A percentile compares a stretch with the other conserved stretches of the same genome.
Conservation (phyloP, 192 early-diverging fungal species). For the Glomus cerebriforme region DNA sequence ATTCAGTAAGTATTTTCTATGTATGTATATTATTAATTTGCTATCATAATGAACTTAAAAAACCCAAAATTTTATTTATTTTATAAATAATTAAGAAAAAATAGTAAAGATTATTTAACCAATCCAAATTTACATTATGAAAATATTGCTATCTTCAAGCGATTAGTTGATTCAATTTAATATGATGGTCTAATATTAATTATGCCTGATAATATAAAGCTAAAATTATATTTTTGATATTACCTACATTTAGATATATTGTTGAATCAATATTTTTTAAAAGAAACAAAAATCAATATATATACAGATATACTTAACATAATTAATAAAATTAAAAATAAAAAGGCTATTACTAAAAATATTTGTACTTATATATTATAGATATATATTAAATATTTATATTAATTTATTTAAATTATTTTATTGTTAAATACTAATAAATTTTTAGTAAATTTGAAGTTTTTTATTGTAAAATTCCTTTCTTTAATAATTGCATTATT, state of each 20-base stretch:
- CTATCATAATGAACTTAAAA: no score
- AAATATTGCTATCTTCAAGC: constrained; percentile 38
- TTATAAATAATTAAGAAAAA: background rate
- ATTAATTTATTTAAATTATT: no score
- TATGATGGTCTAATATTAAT: constrained; percentile 40
- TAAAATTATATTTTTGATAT: constrained; percentile 42
- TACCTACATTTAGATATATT: constrained; percentile 66
- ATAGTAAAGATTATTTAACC: constrained; percentile 29
- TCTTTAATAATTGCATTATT: no score
- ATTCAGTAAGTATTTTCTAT: no score
- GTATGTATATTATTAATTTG: no score
- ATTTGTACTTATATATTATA: no score
- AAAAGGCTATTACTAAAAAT: constrained; percentile 38
- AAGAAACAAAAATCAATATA: background rate
- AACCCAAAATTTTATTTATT: background rate
- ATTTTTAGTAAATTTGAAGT: no score
- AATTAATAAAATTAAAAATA: constrained; percentile 48
- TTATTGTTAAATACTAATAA: no score
- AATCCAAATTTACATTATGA: constrained; percentile 34
- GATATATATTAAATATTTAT: no score
- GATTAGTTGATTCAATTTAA: constrained; percentile 27
- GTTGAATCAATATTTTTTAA: background rate
- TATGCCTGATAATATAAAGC: constrained; percentile 32
- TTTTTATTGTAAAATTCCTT: no score
- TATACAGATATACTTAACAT: background rate